Percentiles rank a stretch among this genome's conserved stretches.
These are phyloP conservation scores for Inonotus obliquus DNA, from an alignment of 1,284 basidiomycete species.

Conservation along the genomic window DNA sequence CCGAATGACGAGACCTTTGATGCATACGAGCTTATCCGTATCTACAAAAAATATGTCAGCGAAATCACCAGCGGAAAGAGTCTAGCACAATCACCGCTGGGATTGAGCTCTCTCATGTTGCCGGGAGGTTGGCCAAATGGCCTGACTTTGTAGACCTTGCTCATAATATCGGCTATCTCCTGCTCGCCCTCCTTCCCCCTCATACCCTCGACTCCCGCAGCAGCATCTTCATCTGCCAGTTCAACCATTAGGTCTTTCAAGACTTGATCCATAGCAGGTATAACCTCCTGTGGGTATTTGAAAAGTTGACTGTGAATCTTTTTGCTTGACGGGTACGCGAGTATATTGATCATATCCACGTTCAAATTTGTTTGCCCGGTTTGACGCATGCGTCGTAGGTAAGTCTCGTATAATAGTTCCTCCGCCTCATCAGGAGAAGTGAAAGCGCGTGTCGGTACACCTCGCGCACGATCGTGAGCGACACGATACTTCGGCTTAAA, in stretches of 20 bases:
- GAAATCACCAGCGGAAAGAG: not conserved
- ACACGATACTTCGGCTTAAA: conserved; percentile 95
- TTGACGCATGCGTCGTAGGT: conserved; percentile 82
- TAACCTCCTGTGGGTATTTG: conserved; percentile 95
- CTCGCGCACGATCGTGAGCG: conserved; percentile 65
- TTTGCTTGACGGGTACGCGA: conserved; percentile 81
- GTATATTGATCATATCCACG: conserved; percentile 85
- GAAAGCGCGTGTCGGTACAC: conserved; percentile 50
- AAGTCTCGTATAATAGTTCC: conserved; percentile 72
- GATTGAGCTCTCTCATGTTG: conserved; percentile 92
- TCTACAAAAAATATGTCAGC: conserved; percentile 43
- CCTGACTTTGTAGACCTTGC: conserved; percentile 84
- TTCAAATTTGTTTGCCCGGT: conserved; percentile 93
- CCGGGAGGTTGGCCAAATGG: conserved; percentile 81
- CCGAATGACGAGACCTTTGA: conserved; percentile 96
- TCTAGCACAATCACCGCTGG: conserved; percentile 52
- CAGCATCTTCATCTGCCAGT: conserved; percentile 73
- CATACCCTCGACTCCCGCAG: conserved; percentile 64
- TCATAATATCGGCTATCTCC: conserved; percentile 77
- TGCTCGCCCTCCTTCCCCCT: conserved; percentile 66
- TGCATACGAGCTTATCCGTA: conserved; percentile 92
- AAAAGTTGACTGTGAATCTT: conserved; percentile 78
- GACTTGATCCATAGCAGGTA: conserved; percentile 96
- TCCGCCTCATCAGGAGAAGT: conserved; percentile 65
- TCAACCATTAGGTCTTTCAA: conserved; percentile 89